These are phyloP conservation scores for sunflower (Helianthus annuus) DNA, from an alignment of 129 eudicot genomes.

Conservation along the genomic window DNA sequence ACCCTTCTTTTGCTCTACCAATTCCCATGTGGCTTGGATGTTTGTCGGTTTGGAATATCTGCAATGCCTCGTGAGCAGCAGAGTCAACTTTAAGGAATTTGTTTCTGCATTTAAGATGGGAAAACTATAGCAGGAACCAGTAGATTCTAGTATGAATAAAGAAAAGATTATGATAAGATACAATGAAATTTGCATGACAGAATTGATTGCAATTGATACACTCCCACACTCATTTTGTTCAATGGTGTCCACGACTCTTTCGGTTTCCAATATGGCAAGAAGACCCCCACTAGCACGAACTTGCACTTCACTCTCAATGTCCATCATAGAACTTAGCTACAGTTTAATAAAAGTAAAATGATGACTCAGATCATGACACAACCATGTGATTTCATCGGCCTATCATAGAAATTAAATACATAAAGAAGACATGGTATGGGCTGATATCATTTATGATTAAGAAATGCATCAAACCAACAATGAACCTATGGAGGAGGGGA, in stretches of 20 bases:
- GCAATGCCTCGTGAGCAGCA: conserved; percentile 89
- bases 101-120: conserved; percentile 45
- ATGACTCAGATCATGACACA: conserved; percentile 8
- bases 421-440: conserved; percentile 1
- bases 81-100: conserved; percentile 93
- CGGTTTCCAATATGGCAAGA: conserved; percentile 91
- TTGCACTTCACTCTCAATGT: conserved; percentile 90
- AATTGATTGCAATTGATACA: conserved; percentile 66
- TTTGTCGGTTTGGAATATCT: conserved; percentile 90
- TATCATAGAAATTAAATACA: background rate
- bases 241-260: conserved; percentile 77
- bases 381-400: background rate
- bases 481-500: background rate
- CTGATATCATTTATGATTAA: background rate
- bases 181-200: conserved; percentile 78
- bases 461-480: background rate
- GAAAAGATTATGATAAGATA: conserved; percentile 30
- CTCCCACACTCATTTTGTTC: conserved; percentile 79
- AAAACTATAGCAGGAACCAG: conserved; percentile 20
- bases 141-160: conserved; percentile 10
- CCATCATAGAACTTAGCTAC: conserved; percentile 97
- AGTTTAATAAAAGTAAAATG: conserved; percentile 22
- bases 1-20: conserved; percentile 98
- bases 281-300: conserved; percentile 99
- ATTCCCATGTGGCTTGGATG: conserved; percentile 99